Evolutionary conservation across 2,329 filamentous ascomycete species (phyloP).

Genomic region (Penicillium oxalicum): DNA sequence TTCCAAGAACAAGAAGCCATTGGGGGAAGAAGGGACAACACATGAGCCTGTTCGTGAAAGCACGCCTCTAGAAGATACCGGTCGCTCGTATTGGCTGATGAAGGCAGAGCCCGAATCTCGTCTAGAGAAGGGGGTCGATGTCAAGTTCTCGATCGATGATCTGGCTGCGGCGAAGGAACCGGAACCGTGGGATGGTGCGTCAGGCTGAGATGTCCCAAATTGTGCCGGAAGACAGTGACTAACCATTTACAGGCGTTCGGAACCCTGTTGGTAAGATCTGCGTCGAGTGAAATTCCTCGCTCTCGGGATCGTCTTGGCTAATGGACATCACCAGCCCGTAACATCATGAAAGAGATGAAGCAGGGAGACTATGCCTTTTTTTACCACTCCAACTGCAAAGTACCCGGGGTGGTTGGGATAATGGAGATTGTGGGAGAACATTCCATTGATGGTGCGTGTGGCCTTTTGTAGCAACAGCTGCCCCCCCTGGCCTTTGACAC

Average conservation of each 20-base stretch:
- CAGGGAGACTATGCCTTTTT: constrained; percentile 91
- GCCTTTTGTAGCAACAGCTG: constrained; percentile 6
- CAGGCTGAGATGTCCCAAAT: constrained; percentile 11
- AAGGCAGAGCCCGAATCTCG: constrained; percentile 86
- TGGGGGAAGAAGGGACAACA: constrained; percentile 5
- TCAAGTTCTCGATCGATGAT: constrained; percentile 92
- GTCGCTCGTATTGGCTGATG: constrained; percentile 66
- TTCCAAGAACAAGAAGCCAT: constrained; percentile 3
- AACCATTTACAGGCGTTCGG: constrained; percentile 37
- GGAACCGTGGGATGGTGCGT: constrained; percentile 83
- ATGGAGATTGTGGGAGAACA: constrained; percentile 88
- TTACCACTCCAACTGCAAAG: constrained; percentile 91
- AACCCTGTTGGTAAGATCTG: constrained; percentile 35
- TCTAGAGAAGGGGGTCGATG: constrained; percentile 78
- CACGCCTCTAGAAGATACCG: constrained; percentile 16
- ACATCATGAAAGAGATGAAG: constrained; percentile 88
- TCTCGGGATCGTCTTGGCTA: constrained; percentile 6
- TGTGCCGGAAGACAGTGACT: background rate
- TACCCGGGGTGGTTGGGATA: constrained; percentile 76
- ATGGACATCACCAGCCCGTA: constrained; percentile 56
- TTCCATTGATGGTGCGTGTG: constrained; percentile 63
- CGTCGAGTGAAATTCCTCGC: background rate
- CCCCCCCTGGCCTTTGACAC: constrained; percentile 3
- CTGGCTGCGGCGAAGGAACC: constrained; percentile 64
- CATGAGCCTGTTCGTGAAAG: constrained; percentile 5